Base-by-base conservation (phyloP, 1,284 basidiomycete species). In the Rhizopogon hawkerae region DNA sequence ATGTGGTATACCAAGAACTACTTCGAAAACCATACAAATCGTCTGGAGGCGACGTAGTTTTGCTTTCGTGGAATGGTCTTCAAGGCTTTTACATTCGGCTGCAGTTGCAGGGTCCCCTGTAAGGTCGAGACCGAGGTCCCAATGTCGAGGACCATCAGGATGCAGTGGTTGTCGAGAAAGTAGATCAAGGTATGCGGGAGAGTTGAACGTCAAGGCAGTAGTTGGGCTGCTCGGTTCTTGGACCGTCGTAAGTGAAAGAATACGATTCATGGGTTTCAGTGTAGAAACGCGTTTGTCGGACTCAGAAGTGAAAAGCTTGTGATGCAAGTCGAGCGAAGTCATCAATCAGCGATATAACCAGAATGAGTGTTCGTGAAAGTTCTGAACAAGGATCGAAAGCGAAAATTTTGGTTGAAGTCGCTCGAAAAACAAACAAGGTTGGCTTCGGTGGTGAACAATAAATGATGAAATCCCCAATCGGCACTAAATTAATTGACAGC, bases 291-390 rank as follows among this genome's bases (percentile, higher is more conserved):
- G 37, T 47, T 51, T 54, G 49, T 67, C 63, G 41, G 65, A 56
- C 23, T 76, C 75, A 23, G 69, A 63, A 44, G 69, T 57, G 60
- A 76, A 75, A 48, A 79, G 60, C 36, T 74, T 69, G 59, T 79
- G 74, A 64, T 81, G 79, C 43, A 80, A 69, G 59, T 75, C 75
- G 49, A 79, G 61, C 49, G 77, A 78, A 48, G 75, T 71, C 79
- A 81, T 81, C 10, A 48, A 42, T 46, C 45, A 34, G 10, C 9
- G 29, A 31, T 31, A 4, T 31, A 21, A 10, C n/a, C n/a, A 8
- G n/a, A 35, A n/a, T 6, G 14, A 36, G 35, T 23, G 38, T 31
- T 3, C 14, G 39, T 42, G 41, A 47, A 14, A 3, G 46, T 46
- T 5, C 23, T 29, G 41, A 47, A 46, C 43, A 47, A 46, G 13